A percentile compares a stretch with the other conserved stretches of the same genome.
Evolutionary conservation across 2,329 filamentous ascomycete genomes (phyloP).

Genomic region (Pseudogymnoascus destructans): DNA sequence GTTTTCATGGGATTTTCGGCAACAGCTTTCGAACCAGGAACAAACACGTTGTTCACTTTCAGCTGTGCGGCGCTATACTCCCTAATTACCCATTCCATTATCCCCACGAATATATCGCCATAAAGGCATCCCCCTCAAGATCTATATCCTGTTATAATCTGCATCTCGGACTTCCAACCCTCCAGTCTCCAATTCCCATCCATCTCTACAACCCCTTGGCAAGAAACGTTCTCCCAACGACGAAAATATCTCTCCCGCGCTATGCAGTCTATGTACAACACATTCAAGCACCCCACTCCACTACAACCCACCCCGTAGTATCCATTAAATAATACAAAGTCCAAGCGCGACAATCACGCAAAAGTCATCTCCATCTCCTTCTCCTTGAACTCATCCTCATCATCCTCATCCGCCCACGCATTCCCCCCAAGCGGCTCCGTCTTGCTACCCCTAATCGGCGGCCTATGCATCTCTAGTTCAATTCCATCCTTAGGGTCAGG

Average conservation of each 20-base stretch:
- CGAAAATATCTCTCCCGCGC: not conserved
- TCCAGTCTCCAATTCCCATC: not conserved
- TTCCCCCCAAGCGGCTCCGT: conserved; percentile 31
- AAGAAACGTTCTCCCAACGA: not conserved
- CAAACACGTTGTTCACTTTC: not conserved
- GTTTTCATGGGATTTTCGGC: too few relatives aligned
- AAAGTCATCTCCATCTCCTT: conserved; percentile 73
- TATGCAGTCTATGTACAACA: not conserved
- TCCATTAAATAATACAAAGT: conserved; percentile 8
- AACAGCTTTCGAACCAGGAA: not conserved
- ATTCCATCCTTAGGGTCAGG: conserved; percentile 12
- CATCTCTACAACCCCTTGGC: not conserved
- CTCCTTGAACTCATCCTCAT: conserved; percentile 58
- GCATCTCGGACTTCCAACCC: not conserved
- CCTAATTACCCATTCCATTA: not conserved
- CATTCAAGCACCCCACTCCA: not conserved
- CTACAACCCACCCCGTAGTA: not conserved
- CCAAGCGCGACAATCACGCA: conserved; percentile 27
- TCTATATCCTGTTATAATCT: not conserved
- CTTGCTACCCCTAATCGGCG: conserved; percentile 19
- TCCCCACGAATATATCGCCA: conserved; percentile 2
- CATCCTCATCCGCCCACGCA: conserved; percentile 58
- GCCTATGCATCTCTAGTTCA: conserved; percentile 19
- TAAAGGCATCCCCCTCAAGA: not conserved
- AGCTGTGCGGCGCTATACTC: not conserved